A percentile compares a stretch with the other conserved stretches of the same genome.
phyloP scores from a whole-genome alignment of 371 early-diverging fungal genomes.

The Mucor racemosus region DNA sequence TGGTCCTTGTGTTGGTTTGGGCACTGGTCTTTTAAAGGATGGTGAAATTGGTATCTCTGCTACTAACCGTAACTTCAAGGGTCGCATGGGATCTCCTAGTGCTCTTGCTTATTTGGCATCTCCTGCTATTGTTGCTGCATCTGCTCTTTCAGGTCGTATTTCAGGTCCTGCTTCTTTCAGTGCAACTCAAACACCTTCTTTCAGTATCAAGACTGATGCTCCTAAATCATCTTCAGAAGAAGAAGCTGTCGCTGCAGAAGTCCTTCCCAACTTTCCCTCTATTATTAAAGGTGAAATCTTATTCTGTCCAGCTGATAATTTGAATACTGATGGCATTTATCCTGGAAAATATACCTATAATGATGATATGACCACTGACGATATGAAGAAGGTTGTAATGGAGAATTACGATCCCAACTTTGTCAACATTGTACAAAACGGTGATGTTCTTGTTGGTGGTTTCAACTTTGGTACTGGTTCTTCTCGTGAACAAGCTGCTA shows the following conservation, averaged over 20 bases:
- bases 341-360: constrained; percentile 94
- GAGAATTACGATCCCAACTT: constrained; percentile 95
- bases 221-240: constrained; percentile 22
- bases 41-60: constrained; percentile 96
- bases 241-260: constrained; percentile 34
- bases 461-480: constrained; percentile 97
- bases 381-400: constrained; percentile 94
- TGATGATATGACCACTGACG: constrained; percentile 78
- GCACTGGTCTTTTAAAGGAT: constrained; percentile 88
- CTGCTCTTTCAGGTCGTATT: constrained; percentile 83
- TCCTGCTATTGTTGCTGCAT: constrained; percentile 92
- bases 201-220: constrained; percentile 29
- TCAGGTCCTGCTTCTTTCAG: constrained; percentile 57
- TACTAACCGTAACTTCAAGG: constrained; percentile 97
- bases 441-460: constrained; percentile 88
- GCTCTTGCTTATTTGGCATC: constrained; percentile 93
- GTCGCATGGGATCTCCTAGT: constrained; percentile 93
- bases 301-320: constrained; percentile 88
- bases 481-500: constrained; percentile 96
- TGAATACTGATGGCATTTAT: constrained; percentile 97
- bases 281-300: constrained; percentile 79
- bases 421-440: constrained; percentile 62
- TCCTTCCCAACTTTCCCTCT: constrained; percentile 75
- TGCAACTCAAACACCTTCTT: constrained; percentile 7
- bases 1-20: constrained; percentile 96